Base-by-base conservation (phyloP, 2,329 filamentous ascomycete species). In the Fusarium gaditjirri region DNA sequence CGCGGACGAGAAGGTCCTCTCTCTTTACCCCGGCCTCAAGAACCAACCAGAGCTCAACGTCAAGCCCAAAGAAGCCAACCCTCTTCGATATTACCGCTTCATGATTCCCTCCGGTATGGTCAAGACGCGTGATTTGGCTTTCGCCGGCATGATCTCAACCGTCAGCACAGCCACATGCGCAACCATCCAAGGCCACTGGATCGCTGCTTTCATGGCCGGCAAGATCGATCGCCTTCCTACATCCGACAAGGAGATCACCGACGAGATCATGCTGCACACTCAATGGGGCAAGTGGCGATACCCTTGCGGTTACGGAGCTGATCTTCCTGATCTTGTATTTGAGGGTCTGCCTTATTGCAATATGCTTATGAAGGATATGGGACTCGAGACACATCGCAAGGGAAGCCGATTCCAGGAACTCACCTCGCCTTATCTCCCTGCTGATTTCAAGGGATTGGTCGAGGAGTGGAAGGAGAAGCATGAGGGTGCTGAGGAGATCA, bases 271-370 rank as follows among this genome's bases (percentile, higher is more conserved):
- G 49, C 81, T 94, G 29, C 85, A 92, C 75, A 89, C 86, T 2
- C 88, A 92, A 49, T 95, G 91, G 78, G 91, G 91, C 3, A 88
- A 86, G 65, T 91, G 90, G 87, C 86, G 92, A n/a, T 92, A 92
- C 71, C 89, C 91, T 3, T 86, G 83, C 5, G 92, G 91, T 0
- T 90, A 89, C 72, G 92, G 92, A 1, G 84, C 82, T 23, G 85
- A 84, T 76, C 83, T 87, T 56, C 90, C 91, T 0, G 92, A 93
- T 77, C 90, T 94, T 71, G 91, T 93, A 16, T 94, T 95, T 75
- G 93, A 95, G 90, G 94, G 79, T 72, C 66, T 92, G 38, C 89
- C 89, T 6, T 92, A 90, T 76, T 68, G 76, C 11, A 76, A 81
- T 25, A 68, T 91, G 77, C 79, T 95, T 75, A 78, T 93, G 63